These are phyloP conservation scores for Akanthomyces dipterigenus DNA, from an alignment of 2,329 filamentous ascomycete species.

Conservation along the genomic window DNA sequence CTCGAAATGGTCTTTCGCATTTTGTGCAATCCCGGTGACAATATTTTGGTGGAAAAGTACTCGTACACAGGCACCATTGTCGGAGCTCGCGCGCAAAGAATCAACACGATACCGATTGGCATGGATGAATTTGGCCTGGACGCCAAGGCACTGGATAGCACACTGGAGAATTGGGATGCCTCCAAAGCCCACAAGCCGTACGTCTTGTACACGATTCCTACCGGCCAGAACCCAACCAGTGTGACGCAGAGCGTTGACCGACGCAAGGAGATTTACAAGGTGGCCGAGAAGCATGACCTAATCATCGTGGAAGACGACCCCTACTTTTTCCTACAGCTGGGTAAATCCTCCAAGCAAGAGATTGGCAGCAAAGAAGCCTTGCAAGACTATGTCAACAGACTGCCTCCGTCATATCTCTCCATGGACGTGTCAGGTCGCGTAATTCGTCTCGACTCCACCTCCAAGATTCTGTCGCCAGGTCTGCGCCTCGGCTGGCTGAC, in stretches of 20 bases:
- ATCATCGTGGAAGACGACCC: conserved; percentile 82
- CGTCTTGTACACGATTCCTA: conserved; percentile 51
- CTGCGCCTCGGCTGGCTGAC: conserved; percentile 78
- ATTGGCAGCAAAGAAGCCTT: background rate
- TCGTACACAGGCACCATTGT: conserved; percentile 45
- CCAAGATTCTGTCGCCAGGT: conserved; percentile 75
- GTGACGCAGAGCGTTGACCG: conserved; percentile 62
- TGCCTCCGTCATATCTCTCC: conserved; percentile 25
- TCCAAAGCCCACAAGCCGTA: conserved; percentile 35
- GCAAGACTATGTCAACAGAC: conserved; percentile 5
- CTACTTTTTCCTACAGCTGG: conserved; percentile 76
- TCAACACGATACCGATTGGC: conserved; percentile 52
- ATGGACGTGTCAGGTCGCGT: conserved; percentile 56
- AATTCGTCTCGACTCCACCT: conserved; percentile 78
- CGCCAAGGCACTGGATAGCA: conserved; percentile 52
- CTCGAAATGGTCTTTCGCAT: conserved; percentile 62
- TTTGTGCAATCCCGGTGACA: conserved; percentile 55
- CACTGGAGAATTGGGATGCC: conserved; percentile 58
- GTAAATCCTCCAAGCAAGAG: conserved; percentile 14
- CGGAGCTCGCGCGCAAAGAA: conserved; percentile 55
- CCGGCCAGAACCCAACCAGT: conserved; percentile 79
- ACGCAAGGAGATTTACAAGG: conserved; percentile 61
- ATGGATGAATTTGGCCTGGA: conserved; percentile 63
- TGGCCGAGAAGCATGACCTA: conserved; percentile 71
- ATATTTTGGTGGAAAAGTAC: conserved; percentile 62